These are phyloP conservation scores for Colletotrichum destructivum DNA, from an alignment of 2,329 filamentous ascomycete species.

Conservation along the genomic window DNA sequence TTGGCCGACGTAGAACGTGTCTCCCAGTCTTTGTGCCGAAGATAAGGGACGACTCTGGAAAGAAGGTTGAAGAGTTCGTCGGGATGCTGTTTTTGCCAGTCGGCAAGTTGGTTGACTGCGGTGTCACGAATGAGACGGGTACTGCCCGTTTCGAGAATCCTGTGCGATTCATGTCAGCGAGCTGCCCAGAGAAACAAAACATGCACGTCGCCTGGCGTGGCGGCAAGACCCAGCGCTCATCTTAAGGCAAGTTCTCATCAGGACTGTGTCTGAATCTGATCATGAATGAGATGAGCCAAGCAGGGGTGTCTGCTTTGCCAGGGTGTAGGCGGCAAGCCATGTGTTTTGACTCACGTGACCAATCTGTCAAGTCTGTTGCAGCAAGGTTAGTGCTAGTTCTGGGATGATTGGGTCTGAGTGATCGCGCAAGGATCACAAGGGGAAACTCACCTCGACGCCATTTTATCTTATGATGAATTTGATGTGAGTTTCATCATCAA, in stretches of 20 bases:
- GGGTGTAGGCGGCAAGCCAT: conserved; percentile 1
- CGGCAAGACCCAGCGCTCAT: background rate
- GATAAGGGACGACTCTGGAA: conserved; percentile 93
- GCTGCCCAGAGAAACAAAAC: background rate
- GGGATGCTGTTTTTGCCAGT: conserved; percentile 98
- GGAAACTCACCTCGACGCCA: conserved; percentile 68
- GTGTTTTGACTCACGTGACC: conserved; percentile 79
- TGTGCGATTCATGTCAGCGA: conserved; percentile 55
- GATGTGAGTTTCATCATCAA: conserved; percentile 43
- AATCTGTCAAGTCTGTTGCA: conserved; percentile 81
- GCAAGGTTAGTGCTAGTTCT: conserved; percentile 49
- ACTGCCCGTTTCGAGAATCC: conserved; percentile 96
- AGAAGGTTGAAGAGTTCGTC: conserved; percentile 98
- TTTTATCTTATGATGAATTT: conserved; percentile 57
- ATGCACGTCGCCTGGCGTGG: background rate
- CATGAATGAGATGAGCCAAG: background rate
- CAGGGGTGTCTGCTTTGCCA: background rate
- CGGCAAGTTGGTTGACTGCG: conserved; percentile 94
- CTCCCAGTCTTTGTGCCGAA: conserved; percentile 97
- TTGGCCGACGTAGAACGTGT: conserved; percentile 94
- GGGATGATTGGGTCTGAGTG: conserved; percentile 44
- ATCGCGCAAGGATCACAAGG: conserved; percentile 14
- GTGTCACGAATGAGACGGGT: conserved; percentile 97
- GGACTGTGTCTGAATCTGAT: background rate
- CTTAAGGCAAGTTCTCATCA: background rate